phyloP scores from a whole-genome alignment of 345 rosid genomes.

The Erucastrum elatum region DNA sequence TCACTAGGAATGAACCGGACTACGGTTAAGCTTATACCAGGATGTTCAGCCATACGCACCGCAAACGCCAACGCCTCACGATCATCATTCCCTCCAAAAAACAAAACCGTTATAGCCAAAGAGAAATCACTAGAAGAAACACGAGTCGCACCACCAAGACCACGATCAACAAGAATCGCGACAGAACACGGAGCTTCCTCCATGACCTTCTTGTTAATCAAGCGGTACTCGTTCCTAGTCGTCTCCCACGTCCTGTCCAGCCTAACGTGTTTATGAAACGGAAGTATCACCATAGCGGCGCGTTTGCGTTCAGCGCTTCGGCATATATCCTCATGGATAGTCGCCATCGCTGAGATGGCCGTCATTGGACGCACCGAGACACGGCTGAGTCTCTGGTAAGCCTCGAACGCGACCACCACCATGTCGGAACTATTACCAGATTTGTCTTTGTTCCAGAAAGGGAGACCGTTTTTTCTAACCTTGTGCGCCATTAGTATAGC shows the following conservation, averaged over 20 bases:
- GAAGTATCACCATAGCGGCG: slow-evolving; percentile 66
- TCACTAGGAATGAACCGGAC: slow-evolving; percentile 48
- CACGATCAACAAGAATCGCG: slow-evolving; percentile 82
- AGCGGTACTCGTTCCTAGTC: slow-evolving; percentile 52
- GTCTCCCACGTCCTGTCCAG: slow-evolving; percentile 67
- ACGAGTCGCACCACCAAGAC: slow-evolving; percentile 75
- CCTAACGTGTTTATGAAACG: slow-evolving; percentile 78
- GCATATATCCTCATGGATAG: slow-evolving; percentile 72
- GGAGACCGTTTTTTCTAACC: slow-evolving; percentile 75
- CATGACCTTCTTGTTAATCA: slow-evolving; percentile 63
- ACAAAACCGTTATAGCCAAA: slow-evolving; percentile 52
- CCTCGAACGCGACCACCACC: slow-evolving; percentile 77
- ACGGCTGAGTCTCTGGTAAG: slow-evolving; percentile 58
- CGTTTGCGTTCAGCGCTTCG: slow-evolving; percentile 59
- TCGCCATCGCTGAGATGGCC: slow-evolving; percentile 66
- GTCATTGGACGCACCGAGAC: slow-evolving; percentile 82
- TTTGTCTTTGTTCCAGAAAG: slow-evolving; percentile 79
- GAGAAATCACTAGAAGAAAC: slow-evolving; percentile 70
- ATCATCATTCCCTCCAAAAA: slow-evolving; percentile 85
- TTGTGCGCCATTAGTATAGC: slow-evolving; percentile 91
- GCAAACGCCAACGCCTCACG: slow-evolving; percentile 83
- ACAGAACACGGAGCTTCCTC: slow-evolving; percentile 73
- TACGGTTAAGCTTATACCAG: slow-evolving; percentile 59
- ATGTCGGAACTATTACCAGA: slow-evolving; percentile 41
- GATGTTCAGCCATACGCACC: slow-evolving; percentile 78